Percentiles rank a stretch among this genome's conserved stretches.
phyloP scores from a whole-genome alignment of 768 basidiomycete species.

The Suillus hirtellus region DNA sequence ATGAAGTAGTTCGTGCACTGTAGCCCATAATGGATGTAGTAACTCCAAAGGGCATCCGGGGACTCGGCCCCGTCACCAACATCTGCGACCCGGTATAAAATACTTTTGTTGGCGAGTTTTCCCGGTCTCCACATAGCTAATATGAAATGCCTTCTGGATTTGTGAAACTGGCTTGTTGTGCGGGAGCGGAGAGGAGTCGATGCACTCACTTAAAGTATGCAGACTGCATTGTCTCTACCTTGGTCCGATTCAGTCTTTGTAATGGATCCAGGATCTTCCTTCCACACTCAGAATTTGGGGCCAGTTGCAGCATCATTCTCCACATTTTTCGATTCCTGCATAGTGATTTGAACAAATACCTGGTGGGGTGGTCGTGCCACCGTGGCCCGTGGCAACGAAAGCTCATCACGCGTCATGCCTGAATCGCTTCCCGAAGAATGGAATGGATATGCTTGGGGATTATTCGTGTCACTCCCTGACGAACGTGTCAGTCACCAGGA shows the following conservation, averaged over 20 bases:
- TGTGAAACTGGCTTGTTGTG: slow-evolving; percentile 93
- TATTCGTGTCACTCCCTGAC: no score
- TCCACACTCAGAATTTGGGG: no score
- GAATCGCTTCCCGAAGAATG: no score
- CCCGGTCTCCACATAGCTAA: slow-evolving; percentile 72
- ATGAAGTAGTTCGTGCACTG: slow-evolving; percentile 17
- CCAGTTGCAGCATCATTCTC: no score
- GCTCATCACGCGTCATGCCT: no score
- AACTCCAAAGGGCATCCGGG: slow-evolving; percentile 17
- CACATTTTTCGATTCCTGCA: no score
- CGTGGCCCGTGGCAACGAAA: no score
- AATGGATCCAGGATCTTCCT: not conserved
- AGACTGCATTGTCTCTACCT: not conserved
- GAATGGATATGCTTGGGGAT: no score
- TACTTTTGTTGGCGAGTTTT: slow-evolving; percentile 83
- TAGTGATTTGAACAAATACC: no score
- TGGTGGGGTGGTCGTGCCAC: no score
- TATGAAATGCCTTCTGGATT: slow-evolving; percentile 93
- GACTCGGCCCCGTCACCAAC: slow-evolving; percentile 55
- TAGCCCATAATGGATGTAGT: not conserved
- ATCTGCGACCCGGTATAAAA: slow-evolving; percentile 49
- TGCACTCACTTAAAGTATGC: not conserved
- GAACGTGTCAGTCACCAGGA: no score
- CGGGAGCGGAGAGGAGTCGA: slow-evolving; percentile 47
- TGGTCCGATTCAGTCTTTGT: not conserved